Percentiles rank a stretch among this genome's conserved stretches.
Evolutionary conservation across 768 basidiomycete species (phyloP).

Genomic region (Asterophora parasitica): DNA sequence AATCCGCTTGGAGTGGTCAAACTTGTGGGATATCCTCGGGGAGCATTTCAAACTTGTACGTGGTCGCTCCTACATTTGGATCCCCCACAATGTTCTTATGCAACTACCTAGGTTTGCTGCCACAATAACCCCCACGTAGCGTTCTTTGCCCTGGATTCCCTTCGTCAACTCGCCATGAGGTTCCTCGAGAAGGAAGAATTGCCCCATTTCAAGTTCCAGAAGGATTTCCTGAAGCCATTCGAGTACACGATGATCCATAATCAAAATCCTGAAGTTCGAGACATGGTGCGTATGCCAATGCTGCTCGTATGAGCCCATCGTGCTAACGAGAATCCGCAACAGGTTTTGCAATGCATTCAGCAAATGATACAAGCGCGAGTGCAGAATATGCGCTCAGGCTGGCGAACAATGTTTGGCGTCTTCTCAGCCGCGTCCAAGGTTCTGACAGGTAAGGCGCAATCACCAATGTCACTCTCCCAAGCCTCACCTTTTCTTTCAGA

Average conservation of each 20-base stretch:
- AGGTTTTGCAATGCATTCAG: constrained; percentile 96
- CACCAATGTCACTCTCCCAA: neutral
- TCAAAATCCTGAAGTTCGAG: constrained; percentile 89
- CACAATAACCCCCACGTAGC: constrained; percentile 96
- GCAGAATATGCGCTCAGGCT: constrained; percentile 94
- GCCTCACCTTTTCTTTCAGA: constrained; percentile 40
- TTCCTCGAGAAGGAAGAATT: constrained; percentile 99
- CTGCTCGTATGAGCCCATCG: neutral
- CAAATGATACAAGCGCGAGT: constrained; percentile 98
- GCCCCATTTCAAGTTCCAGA: constrained; percentile 98
- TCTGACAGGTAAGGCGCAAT: constrained; percentile 57
- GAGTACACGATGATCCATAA: constrained; percentile 98
- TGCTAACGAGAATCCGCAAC: constrained; percentile 6
- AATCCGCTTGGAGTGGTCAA: constrained; percentile 97
- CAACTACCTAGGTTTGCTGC: constrained; percentile 77
- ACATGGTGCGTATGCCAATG: constrained; percentile 61
- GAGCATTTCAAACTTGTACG: constrained; percentile 96
- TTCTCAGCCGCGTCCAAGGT: constrained; percentile 96
- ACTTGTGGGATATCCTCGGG: constrained; percentile 95
- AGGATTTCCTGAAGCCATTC: constrained; percentile 97
- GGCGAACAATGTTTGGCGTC: constrained; percentile 99
- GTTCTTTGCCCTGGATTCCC: constrained; percentile 94
- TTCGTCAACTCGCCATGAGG: constrained; percentile 95
- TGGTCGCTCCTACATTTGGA: neutral
- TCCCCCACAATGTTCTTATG: neutral